Percentiles rank a stretch among this genome's conserved stretches.
Conservation (phyloP, 768 basidiomycete species). For the Hypholoma sublateritium region DNA sequence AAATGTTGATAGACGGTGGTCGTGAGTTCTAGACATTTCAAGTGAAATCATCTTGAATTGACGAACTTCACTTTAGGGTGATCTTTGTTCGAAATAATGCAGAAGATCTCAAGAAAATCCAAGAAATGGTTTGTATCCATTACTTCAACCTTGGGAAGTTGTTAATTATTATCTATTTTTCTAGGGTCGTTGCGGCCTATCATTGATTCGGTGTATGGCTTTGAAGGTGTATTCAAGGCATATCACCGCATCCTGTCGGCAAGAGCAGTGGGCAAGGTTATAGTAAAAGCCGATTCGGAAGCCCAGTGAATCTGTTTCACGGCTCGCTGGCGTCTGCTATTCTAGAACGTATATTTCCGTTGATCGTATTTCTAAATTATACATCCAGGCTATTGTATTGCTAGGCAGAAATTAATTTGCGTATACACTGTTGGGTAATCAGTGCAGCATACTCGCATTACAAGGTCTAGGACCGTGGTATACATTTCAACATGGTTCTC, state of each 20-base stretch:
- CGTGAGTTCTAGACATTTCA: constrained; percentile 29
- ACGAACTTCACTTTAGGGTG: constrained; percentile 24
- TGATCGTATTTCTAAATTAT: no score
- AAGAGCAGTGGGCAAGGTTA: constrained; percentile 64
- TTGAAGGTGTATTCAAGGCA: constrained; percentile 57
- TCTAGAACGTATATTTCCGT: no score
- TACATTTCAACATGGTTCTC: no score
- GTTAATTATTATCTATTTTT: neutral
- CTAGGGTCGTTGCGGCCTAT: constrained; percentile 50
- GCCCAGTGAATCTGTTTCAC: neutral
- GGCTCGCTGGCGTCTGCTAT: no score
- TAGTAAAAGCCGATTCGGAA: constrained; percentile 46
- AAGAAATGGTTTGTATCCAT: constrained; percentile 32
- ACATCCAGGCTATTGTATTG: no score
- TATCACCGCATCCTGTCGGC: constrained; percentile 59
- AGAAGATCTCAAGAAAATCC: constrained; percentile 34
- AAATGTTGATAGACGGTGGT: constrained; percentile 45
- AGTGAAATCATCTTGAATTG: neutral
- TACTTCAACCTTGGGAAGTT: neutral
- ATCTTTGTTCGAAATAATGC: constrained; percentile 25
- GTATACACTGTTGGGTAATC: no score
- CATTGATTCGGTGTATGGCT: constrained; percentile 59
- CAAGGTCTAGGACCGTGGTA: no score
- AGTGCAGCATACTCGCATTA: no score
- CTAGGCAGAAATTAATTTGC: no score